These are phyloP conservation scores for Camellia lanceoleosa DNA, from an alignment of 148 eudicot species.

Conservation along the genomic window DNA sequence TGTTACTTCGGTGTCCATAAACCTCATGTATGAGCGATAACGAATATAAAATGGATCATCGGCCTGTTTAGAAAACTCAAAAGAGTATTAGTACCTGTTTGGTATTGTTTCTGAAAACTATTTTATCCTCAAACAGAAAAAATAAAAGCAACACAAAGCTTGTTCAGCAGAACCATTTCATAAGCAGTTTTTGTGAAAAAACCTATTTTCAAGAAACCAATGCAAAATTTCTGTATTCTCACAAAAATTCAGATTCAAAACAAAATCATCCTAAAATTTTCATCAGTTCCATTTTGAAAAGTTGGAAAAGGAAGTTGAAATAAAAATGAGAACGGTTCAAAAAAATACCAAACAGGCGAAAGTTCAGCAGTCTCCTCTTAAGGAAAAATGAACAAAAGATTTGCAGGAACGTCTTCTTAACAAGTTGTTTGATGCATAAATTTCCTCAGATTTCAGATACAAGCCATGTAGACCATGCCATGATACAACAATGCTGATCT, in stretches of 20 bases:
- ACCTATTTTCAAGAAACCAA: neutral
- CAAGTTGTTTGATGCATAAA: neutral
- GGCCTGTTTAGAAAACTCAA: neutral
- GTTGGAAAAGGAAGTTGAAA: neutral
- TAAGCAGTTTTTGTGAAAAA: neutral
- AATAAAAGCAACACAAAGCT: neutral
- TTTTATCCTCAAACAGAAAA: neutral
- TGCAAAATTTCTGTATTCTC: neutral
- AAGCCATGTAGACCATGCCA: neutral
- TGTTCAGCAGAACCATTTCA: neutral
- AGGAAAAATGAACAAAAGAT: neutral
- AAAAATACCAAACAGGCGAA: conserved; percentile 10
- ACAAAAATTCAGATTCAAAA: neutral
- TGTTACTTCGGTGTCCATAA: neutral
- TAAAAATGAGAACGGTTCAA: neutral
- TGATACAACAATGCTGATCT: neutral
- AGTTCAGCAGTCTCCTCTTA: neutral
- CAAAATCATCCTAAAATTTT: neutral
- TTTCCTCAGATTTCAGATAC: neutral
- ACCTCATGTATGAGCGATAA: neutral
- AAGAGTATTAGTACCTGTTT: neutral
- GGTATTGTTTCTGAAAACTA: neutral
- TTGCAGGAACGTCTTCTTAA: neutral
- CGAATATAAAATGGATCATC: conserved; percentile 8
- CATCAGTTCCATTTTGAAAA: conserved; percentile 2